Evolutionary conservation across 345 rosid species (phyloP).

Genomic region (Gossypium raimondii): DNA sequence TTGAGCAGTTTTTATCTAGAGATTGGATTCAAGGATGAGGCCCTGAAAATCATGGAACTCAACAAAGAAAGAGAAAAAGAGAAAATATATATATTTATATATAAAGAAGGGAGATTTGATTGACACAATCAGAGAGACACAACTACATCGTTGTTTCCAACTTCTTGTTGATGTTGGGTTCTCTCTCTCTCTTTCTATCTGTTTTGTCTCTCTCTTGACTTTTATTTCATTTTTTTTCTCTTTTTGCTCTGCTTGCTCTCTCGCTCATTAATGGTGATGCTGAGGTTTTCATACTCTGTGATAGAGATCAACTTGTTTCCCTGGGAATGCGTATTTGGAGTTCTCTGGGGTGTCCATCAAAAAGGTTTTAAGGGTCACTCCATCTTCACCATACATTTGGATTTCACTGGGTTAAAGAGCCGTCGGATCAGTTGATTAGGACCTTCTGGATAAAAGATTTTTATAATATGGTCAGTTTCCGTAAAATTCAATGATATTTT

Average conservation of each 20-base stretch:
- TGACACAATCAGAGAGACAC: neutral
- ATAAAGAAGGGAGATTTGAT: neutral
- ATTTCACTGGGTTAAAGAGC: neutral
- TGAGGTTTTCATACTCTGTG: neutral
- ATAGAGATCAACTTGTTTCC: neutral
- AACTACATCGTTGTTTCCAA: neutral
- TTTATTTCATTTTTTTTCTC: neutral
- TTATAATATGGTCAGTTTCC: no score
- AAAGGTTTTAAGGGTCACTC: neutral
- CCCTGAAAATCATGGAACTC: neutral
- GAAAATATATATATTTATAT: no score
- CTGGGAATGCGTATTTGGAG: neutral
- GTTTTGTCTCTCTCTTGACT: neutral
- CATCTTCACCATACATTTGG: neutral
- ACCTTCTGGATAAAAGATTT: no score
- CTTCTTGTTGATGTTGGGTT: neutral
- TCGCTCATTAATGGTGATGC: slow-evolving; percentile 4
- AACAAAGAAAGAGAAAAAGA: neutral
- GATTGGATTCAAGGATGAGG: neutral
- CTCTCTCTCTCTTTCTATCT: neutral
- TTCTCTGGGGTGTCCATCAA: neutral
- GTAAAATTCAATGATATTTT: no score
- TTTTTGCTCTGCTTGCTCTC: neutral
- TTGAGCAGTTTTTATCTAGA: no score
- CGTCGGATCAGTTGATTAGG: neutral